Conservation (phyloP, 305 asterid species). For the Petunia hybrid region DNA sequence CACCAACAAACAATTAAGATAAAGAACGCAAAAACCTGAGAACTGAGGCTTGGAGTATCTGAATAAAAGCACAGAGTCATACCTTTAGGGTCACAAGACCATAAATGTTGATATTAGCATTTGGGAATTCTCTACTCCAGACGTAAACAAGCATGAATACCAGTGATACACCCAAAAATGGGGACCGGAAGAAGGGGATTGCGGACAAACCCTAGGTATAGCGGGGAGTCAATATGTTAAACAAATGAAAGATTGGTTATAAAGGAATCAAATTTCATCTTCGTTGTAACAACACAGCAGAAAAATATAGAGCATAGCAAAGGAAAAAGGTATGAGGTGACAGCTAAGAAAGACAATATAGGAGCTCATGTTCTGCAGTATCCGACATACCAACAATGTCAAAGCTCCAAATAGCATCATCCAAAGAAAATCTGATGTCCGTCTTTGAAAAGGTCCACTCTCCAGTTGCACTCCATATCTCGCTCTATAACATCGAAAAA, state of each 20-base stretch:
- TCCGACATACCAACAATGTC: slow-evolving; percentile 64
- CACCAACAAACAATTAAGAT: slow-evolving; percentile 31
- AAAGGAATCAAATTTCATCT: slow-evolving; percentile 18
- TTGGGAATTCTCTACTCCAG: slow-evolving; percentile 98
- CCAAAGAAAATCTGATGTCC: slow-evolving; percentile 99
- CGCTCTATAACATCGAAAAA: slow-evolving; percentile 62
- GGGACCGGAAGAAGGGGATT: slow-evolving; percentile 71
- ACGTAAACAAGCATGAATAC: slow-evolving; percentile 96
- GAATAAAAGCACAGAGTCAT: slow-evolving; percentile 33
- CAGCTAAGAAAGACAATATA: slow-evolving; percentile 14
- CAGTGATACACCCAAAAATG: slow-evolving; percentile 77
- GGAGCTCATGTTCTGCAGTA: slow-evolving; percentile 25
- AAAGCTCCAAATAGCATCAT: slow-evolving; percentile 96
- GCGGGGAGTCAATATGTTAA: slow-evolving; percentile 1
- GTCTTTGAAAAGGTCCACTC: slow-evolving; percentile 82
- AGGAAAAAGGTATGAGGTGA: not conserved
- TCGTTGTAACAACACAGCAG: not conserved
- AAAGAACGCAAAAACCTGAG: slow-evolving; percentile 15
- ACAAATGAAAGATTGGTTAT: slow-evolving; percentile 12
- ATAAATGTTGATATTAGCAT: slow-evolving; percentile 76
- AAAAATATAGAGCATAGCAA: slow-evolving; percentile 16
- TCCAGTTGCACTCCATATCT: slow-evolving; percentile 99
- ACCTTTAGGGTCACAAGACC: slow-evolving; percentile 94
- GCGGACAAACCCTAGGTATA: slow-evolving; percentile 72
- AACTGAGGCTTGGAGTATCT: not conserved